Evolutionary conservation across 345 rosid genomes (phyloP), one percentile per base, ranked within the genome.

Genomic region (Alliaria petiolata): DNA sequence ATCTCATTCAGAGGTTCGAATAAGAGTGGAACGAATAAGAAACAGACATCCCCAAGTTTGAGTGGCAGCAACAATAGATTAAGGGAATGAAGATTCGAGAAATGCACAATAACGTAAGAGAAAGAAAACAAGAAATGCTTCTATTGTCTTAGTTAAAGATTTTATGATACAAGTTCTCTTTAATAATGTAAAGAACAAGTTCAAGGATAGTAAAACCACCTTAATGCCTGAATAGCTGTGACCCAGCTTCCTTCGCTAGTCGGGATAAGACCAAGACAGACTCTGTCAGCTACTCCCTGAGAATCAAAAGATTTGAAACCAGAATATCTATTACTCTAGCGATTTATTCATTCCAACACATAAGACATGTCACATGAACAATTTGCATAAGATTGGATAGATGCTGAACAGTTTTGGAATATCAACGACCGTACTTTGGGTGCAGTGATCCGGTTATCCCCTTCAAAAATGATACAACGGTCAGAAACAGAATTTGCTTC

Each of bases 191-290:
- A 26, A n/a, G n/a, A 58, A 58, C 30, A 47, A 31, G 67, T 42
- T 50, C 10, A 60, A 35, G 64, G 58, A 61, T 36, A 53, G 35
- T 47, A 35, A 45, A 56, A 63, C 64, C 69, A 93, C 98, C 96
- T 89, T 84, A 93, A 80, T 55, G 97, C 89, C 80, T 76, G 80
- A 49, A 93, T 81, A 70, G 97, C 98, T 62, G 96, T 89, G 31
- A 70, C 77, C 98, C 97, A 93, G 82, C 95, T 85, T 60, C 78
- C 89, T 79, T 89, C 97, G 67, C 98, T 91, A 35, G 91, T 75
- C 11, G 98, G 98, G 71, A 93, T 78, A 65, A 91, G 98, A 65
- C 98, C 96, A 60, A 93, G 95, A 80, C 86, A 80, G 77, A 93
- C 95, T 79, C 96, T 86, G 78, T 89, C 80, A 17, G 98, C 98